Conservation (phyloP, 2,329 filamentous ascomycete species). For the Monilinia polystroma region DNA sequence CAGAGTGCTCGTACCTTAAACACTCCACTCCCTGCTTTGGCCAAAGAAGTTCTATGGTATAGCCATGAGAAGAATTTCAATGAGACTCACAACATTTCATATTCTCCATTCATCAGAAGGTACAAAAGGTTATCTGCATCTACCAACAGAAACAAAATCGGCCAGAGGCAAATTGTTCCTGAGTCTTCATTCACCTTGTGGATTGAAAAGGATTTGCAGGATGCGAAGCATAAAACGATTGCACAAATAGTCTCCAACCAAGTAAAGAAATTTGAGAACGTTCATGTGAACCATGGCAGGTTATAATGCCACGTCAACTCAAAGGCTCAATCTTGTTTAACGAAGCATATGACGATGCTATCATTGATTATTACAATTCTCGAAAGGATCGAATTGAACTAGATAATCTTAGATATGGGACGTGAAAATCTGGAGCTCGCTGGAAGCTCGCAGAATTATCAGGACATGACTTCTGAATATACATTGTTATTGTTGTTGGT, state of each 20-base stretch:
- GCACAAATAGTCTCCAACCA: background rate
- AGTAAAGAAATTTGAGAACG: background rate
- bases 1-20: background rate
- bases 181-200: background rate
- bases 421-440: conserved; percentile 10
- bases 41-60: conserved; percentile 7
- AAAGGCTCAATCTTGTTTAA: background rate
- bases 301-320: background rate
- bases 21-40: conserved; percentile 2
- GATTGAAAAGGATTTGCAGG: background rate
- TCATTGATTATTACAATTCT: conserved; percentile 6
- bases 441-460: conserved; percentile 6
- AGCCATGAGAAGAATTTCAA: background rate
- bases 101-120: conserved; percentile 4
- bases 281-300: too few relatives aligned
- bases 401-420: background rate
- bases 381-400: conserved; percentile 4
- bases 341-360: conserved; percentile 1
- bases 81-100: background rate
- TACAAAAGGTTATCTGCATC: background rate
- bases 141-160: background rate
- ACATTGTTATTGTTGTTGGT: background rate
- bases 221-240: conserved; percentile 2
- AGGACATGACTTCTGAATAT: background rate
- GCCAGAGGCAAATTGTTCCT: background rate